These are phyloP conservation scores for Aspergillus conjunctus DNA, from an alignment of 495 filamentous ascomycete genomes.

Conservation along the genomic window DNA sequence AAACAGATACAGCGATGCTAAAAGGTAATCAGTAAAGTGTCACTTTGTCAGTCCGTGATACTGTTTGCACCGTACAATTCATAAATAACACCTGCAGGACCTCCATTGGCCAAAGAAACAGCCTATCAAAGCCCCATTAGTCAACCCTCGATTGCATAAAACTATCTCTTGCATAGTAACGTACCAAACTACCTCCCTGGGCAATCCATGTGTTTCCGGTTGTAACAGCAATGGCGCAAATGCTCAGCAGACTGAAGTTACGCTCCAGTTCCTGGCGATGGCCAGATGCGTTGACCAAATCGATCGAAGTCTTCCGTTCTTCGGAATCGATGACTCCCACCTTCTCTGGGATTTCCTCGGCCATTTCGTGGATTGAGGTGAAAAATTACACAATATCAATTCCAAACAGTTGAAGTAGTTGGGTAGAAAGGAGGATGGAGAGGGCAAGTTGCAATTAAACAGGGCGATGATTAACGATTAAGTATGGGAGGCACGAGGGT, in stretches of 20 bases:
- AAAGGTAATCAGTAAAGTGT: not conserved
- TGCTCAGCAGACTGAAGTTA: slow-evolving; percentile 24
- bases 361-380: not conserved
- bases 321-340: slow-evolving; percentile 11
- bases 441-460: too few relatives aligned
- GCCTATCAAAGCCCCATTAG: slow-evolving; percentile 2
- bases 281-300: slow-evolving; percentile 22
- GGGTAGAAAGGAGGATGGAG: too few relatives aligned
- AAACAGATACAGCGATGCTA: slow-evolving; percentile 23
- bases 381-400: too few relatives aligned
- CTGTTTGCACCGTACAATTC: slow-evolving; percentile 20
- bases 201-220: slow-evolving; percentile 27
- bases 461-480: too few relatives aligned
- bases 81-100: slow-evolving; percentile 23
- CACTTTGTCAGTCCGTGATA: not conserved
- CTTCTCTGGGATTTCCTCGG: slow-evolving; percentile 3
- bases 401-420: too few relatives aligned
- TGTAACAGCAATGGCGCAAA: slow-evolving; percentile 23
- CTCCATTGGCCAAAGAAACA: slow-evolving; percentile 21
- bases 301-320: slow-evolving; percentile 12
- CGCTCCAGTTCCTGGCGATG: slow-evolving; percentile 24
- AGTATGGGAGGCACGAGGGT: not conserved
- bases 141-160: not conserved
- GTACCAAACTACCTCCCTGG: slow-evolving; percentile 23
- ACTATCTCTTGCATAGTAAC: not conserved